Evolutionary conservation across 495 filamentous ascomycete genomes (phyloP).

Genomic region (Xylaria intraflava): DNA sequence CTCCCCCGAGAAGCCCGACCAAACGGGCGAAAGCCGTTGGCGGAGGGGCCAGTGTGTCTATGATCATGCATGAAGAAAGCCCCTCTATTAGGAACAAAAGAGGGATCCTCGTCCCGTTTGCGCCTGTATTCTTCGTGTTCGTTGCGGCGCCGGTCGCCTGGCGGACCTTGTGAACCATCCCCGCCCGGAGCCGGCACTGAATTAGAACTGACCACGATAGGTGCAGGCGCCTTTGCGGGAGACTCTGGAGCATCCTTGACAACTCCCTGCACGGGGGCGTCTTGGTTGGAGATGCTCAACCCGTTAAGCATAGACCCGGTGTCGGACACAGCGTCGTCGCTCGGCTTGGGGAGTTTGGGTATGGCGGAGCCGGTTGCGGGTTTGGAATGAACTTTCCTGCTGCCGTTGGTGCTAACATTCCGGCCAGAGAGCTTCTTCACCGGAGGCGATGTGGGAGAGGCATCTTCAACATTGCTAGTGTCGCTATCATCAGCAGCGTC

Average conservation of each 20-base stretch:
- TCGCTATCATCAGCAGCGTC: conserved; percentile 77
- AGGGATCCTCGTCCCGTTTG: conserved; percentile 80
- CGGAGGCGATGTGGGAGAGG: conserved; percentile 44
- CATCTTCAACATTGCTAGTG: conserved; percentile 58
- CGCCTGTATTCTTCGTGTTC: conserved; percentile 89
- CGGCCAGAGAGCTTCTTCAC: conserved; percentile 31
- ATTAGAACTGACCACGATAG: conserved; percentile 42
- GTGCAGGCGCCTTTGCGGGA: conserved; percentile 30
- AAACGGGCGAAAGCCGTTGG: conserved; percentile 70
- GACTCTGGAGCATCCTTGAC: conserved; percentile 51
- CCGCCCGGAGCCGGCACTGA: conserved; percentile 21
- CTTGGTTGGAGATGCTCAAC: conserved; percentile 57
- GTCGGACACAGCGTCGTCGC: conserved; percentile 47
- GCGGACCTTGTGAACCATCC: conserved; percentile 40
- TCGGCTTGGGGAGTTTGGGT: conserved; percentile 34
- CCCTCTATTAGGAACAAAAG: conserved; percentile 91
- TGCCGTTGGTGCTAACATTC: conserved; percentile 35
- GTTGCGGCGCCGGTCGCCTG: conserved; percentile 63
- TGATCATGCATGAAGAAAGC: conserved; percentile 98
- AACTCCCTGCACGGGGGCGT: conserved; percentile 48
- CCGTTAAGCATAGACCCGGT: conserved; percentile 88
- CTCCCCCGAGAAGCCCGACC: conserved; percentile 52
- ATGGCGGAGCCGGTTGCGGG: conserved; percentile 20
- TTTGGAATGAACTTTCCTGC: conserved; percentile 31
- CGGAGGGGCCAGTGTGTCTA: conserved; percentile 62